Percentiles rank a stretch among this genome's conserved stretches.
Conservation (phyloP, 78 protist genomes). For the Neovahlkampfia damariscottae region DNA sequence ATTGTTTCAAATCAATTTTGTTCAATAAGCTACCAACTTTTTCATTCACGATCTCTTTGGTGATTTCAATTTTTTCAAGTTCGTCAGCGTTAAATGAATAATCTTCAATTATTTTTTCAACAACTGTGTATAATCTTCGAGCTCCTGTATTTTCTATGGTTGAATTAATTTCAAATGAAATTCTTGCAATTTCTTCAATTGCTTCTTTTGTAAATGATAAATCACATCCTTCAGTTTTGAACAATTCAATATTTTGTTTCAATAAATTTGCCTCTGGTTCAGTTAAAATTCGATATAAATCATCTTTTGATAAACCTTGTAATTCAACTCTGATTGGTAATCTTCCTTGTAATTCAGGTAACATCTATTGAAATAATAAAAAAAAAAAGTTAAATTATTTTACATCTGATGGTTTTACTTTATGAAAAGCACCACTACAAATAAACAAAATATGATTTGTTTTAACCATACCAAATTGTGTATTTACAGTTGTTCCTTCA, state of each 20-base stretch:
- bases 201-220: slow-evolving; percentile 63
- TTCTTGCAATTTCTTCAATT: slow-evolving; percentile 42
- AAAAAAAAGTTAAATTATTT: neutral
- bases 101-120: slow-evolving; percentile 63
- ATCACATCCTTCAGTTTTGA: slow-evolving; percentile 50
- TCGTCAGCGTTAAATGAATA: slow-evolving; percentile 41
- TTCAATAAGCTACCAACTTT: slow-evolving; percentile 1
- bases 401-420: slow-evolving; percentile 33
- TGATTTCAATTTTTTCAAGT: slow-evolving; percentile 3
- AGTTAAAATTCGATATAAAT: slow-evolving; percentile 59
- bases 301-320: slow-evolving; percentile 55
- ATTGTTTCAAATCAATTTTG: slow-evolving; percentile 19
- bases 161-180: slow-evolving; percentile 58
- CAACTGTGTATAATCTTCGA: slow-evolving; percentile 62
- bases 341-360: slow-evolving; percentile 75
- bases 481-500: slow-evolving; percentile 71
- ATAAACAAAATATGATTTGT: slow-evolving; percentile 80
- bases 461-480: slow-evolving; percentile 67
- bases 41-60: slow-evolving; percentile 6
- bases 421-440: slow-evolving; percentile 78
- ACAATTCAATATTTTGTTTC: slow-evolving; percentile 62
- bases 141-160: slow-evolving; percentile 80
- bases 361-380: slow-evolving; percentile 26
- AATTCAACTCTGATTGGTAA: slow-evolving; percentile 80
- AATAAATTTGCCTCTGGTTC: slow-evolving; percentile 73